Base-by-base conservation (phyloP, 768 basidiomycete species). In the Psilocybe subaeruginosa region DNA sequence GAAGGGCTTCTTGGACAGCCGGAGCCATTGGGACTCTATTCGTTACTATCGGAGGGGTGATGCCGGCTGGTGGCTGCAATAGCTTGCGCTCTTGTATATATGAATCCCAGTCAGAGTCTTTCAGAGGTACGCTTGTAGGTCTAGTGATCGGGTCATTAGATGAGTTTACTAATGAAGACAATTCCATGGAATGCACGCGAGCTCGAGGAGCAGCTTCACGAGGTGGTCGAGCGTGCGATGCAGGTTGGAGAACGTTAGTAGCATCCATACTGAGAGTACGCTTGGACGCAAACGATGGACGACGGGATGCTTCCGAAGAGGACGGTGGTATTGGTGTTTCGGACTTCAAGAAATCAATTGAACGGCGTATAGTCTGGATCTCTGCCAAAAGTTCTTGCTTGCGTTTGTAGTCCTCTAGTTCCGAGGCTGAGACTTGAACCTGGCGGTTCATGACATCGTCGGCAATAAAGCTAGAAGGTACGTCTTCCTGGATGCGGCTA, bases 61-160 rank as follows among this genome's bases (percentile, higher is more conserved):
- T 82, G 6, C 93, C 92, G 17, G 88, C 82, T 8, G 93, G 92
- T 46, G 93, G 93, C 68, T 92, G 91, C 62, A 95, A 74, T 14
- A 97, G 80, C 70, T 90, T 93, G 58, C 95, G 85, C 53, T 96
- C 92, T 48, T 86, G 87, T 52, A 95, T 82, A 72, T 97, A 97
- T 47, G 83, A 75, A 63, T 96, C 91, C 95, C 95, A 97, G 64
- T 91, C 88, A n/a, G 85, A 81, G 46, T 91, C 86, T 52, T 82
- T 84, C 43, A 91, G 74, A n/a, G 91, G 90, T 4, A 80, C 88
- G 66, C 90, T 92, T 0, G 85, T 88, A 14, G 92, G 90, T 41
- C 91, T 82, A 58, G 81, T 80, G 56, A 90, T 86, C 1, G 86
- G 78, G 56, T 83, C 82, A 12, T 83, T 83, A 14, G 82, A 66